Evolutionary conservation across 768 basidiomycete genomes (phyloP).

Genomic region (Lentinula detonsa): DNA sequence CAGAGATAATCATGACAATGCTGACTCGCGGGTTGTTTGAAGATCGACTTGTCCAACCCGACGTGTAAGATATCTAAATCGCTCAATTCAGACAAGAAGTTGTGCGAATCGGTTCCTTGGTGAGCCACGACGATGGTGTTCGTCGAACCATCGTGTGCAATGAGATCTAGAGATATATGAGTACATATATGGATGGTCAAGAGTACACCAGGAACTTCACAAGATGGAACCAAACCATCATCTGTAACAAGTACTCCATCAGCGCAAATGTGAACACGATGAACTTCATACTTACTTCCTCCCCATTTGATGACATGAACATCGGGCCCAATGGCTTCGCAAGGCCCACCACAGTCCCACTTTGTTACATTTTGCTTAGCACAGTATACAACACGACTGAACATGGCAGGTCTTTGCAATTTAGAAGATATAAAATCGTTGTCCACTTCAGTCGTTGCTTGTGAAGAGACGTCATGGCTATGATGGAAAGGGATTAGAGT

Average conservation of each 20-base stretch:
- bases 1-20: background rate
- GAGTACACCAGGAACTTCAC: background rate
- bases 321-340: background rate
- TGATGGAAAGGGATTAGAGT: background rate
- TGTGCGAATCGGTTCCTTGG: conserved; percentile 18
- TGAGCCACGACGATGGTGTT: conserved; percentile 22
- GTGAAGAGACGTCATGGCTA: background rate
- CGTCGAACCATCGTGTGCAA: conserved; percentile 15
- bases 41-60: background rate
- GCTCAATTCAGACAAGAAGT: conserved; percentile 5
- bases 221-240: background rate
- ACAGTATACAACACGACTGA: background rate
- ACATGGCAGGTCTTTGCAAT: background rate
- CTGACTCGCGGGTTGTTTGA: background rate
- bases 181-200: background rate
- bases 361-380: background rate
- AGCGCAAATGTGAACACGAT: background rate
- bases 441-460: background rate
- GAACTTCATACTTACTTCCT: background rate
- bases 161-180: conserved; percentile 7
- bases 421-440: background rate
- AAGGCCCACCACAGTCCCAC: background rate
- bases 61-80: background rate
- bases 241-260: background rate
- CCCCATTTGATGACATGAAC: background rate